Evolutionary conservation across 495 filamentous ascomycete species (phyloP), one percentile per base, ranked within the genome.

Genomic region (Penicillium canariense): DNA sequence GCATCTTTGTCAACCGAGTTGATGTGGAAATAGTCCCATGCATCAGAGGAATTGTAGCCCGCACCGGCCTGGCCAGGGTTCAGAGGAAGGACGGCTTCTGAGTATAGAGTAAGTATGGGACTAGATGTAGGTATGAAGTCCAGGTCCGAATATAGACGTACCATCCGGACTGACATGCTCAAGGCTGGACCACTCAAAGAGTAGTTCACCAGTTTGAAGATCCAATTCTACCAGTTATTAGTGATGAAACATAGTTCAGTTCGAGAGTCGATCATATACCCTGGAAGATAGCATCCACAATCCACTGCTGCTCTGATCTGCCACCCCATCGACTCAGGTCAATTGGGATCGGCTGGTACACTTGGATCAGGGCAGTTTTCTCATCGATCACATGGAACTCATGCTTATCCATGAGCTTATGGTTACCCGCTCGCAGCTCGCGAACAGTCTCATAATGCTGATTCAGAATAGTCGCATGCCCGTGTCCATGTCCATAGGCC

Each of bases 391-490:
- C 55, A 62, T 77, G 75, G 43, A 81, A 81, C 60, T 81, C 77
- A 54, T 83, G 79, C 64, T 78, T 79, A 54, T 80, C 76, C 17
- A 75, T 74, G 14, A 81, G 60, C 58, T 78, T 78, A 61, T 79
- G 77, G 45, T 79, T 78, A 0, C 77, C 79, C 2, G 77, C 77
- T 8, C 77, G 70, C 22, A 82, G 66, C 55, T 81, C 77, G 5
- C 74, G 72, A 46, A 80, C 76, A 0, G 78, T 80, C 67, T 81
- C 78, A 45, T 82, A 81, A 42, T 74, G 70, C 62, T 79, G 73
- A 39, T 82, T 69, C 52, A 82, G 55, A 47, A 81, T 70, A 0
- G 77, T 80, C 20, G 72, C 67, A 53, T 81, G 77, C 4, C 78
- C 78, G 53, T 81, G 74, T 0, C 76, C 76, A 58, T 82, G 78